Evolutionary conservation across 306 rosid species (phyloP), one percentile per base, ranked within the genome.

Genomic region (Pyrus betulifolia): DNA sequence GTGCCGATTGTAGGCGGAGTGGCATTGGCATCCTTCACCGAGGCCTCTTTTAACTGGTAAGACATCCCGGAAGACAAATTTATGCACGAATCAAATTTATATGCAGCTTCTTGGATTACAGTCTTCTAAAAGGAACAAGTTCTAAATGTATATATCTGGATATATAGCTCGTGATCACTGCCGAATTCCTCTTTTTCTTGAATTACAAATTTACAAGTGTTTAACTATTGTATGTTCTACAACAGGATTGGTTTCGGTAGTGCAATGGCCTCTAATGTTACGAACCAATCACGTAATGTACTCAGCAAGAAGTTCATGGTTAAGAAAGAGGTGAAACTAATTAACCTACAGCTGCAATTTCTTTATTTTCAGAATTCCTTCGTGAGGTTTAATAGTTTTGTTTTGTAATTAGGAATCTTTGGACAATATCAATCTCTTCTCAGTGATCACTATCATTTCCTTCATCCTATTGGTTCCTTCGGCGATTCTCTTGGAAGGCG

Each of bases 1-100:
- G 21, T 92, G n/a, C 97, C 96, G 42, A 88, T 95, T 80, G 91
- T 89, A n/a, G 96, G 97, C 40, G 98, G 97, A 79, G 98, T 92
- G 85, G 93, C 84, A 79, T 54, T 95, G 78, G 93, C 97, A 70
- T 95, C 98, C 57, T 80, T 88, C 86, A 90, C 97, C 28, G 97
- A 92, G 87, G 81, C 91, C 71, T 86, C 98, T 52, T 95, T 95
- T 81, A 95, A 95, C 78, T 92, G 96, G 98, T 95, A 92, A 87
- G 72, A 72, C 54, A 15, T 49, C 54, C 3, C 2, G 21, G 54
- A 49, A 49, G 3, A 49, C 54, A 14, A 49, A 49, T 15, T 46
- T 46, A 46, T 46, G 54, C 54, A 14, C 54, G 54, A 14, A 15
- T 46, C 17, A 5, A 46, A 46, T 14, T 49, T 17, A 49, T 49